These are phyloP conservation scores for Mimosa bimucronata DNA, from an alignment of 306 rosid species.

Conservation along the genomic window DNA sequence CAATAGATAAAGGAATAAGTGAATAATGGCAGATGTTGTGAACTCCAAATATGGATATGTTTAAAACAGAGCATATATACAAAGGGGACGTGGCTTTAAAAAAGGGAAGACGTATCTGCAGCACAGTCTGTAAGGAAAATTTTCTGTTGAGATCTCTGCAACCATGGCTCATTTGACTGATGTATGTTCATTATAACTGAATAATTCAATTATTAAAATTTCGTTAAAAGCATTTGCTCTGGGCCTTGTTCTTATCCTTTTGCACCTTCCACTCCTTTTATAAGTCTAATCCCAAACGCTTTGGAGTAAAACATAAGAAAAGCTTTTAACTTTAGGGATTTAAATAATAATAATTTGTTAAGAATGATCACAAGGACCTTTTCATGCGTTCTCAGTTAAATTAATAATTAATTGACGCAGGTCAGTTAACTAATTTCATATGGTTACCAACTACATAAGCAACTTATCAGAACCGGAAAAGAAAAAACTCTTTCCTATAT, in stretches of 20 bases:
- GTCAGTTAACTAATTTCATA: neutral
- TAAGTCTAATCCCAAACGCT: neutral
- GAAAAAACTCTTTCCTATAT: neutral
- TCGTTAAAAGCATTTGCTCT: neutral
- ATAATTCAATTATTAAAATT: neutral
- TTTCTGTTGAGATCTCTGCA: neutral
- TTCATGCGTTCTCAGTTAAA: neutral
- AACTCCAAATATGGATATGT: neutral
- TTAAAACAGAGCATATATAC: neutral
- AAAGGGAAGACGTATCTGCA: neutral
- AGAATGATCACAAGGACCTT: neutral
- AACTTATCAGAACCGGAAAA: neutral
- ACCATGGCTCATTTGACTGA: neutral
- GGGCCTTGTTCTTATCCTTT: neutral
- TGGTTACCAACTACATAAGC: neutral
- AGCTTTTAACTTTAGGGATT: slow-evolving; percentile 9
- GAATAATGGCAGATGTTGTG: neutral
- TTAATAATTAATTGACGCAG: slow-evolving; percentile 27
- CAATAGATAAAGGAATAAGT: neutral
- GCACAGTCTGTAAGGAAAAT: neutral
- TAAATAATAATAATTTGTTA: slow-evolving; percentile 8
- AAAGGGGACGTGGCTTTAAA: neutral
- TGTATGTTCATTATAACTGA: neutral
- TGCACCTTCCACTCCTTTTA: neutral
- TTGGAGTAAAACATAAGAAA: slow-evolving; percentile 27